phyloP scores from a whole-genome alignment of 495 filamentous ascomycete genomes.

The Annulohypoxylon maeteangense region DNA sequence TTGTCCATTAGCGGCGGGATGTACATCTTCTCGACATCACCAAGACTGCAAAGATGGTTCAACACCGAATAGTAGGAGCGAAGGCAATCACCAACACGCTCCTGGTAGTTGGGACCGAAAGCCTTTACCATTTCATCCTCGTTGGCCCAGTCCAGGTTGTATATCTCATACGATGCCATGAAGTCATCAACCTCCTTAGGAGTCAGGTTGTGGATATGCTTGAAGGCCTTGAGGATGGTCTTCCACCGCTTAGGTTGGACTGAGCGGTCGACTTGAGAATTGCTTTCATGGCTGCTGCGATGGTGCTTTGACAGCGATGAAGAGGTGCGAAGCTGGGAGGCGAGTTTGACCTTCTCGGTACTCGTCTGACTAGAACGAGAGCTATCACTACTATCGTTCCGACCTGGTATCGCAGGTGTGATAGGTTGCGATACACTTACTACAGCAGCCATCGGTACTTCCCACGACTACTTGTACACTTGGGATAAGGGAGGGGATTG shows the following conservation, averaged over 20 bases:
- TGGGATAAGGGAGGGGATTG: not conserved
- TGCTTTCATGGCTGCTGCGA: conserved; percentile 34
- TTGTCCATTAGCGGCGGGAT: conserved; percentile 71
- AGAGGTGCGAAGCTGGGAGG: conserved; percentile 28
- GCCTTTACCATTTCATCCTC: conserved; percentile 66
- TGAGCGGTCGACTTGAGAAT: conserved; percentile 53
- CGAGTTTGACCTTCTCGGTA: conserved; percentile 43
- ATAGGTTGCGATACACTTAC: conserved; percentile 37
- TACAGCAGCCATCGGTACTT: conserved; percentile 45
- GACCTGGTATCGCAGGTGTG: conserved; percentile 39
- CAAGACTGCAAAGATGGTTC: conserved; percentile 73
- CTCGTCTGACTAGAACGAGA: conserved; percentile 46
- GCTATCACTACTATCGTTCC: conserved; percentile 48
- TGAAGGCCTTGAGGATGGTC: conserved; percentile 66
- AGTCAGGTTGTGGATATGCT: conserved; percentile 65
- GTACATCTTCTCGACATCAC: conserved; percentile 76
- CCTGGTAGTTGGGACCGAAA: conserved; percentile 68
- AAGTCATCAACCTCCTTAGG: conserved; percentile 70
- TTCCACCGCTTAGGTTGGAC: conserved; percentile 65
- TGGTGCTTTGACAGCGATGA: conserved; percentile 26
- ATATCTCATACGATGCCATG: conserved; percentile 74
- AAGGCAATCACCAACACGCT: conserved; percentile 68
- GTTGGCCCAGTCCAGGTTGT: conserved; percentile 72
- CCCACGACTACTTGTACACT: conserved; percentile 26
- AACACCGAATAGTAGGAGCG: conserved; percentile 70